Evolutionary conservation across 2,329 filamentous ascomycete species (phyloP).

Genomic region (Verruconis gallopava): DNA sequence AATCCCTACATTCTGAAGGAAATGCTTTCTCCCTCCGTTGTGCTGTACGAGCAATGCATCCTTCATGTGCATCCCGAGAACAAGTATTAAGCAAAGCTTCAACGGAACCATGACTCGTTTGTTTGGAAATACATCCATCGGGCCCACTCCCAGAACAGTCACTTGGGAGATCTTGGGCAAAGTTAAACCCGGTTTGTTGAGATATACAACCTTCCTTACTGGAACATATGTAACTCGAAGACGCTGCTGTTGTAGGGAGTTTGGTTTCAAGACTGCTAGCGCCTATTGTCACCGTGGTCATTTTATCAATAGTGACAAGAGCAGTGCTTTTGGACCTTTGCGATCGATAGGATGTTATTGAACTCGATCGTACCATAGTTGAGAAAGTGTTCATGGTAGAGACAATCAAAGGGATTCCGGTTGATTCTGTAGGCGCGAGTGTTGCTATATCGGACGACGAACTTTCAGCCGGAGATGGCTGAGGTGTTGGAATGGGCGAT

Average conservation of each 20-base stretch:
- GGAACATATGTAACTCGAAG: too few species aligned
- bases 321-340: not conserved
- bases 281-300: conserved; percentile 1
- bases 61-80: too few species aligned
- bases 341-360: not conserved
- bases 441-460: not conserved
- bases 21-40: too few species aligned
- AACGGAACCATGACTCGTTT: too few species aligned
- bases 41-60: too few species aligned
- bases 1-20: too few species aligned
- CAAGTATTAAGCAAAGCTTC: too few species aligned
- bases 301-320: conserved; percentile 3
- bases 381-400: not conserved
- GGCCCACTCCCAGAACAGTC: not conserved
- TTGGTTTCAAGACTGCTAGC: not conserved
- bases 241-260: too few species aligned
- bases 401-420: not conserved
- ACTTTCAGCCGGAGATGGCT: not conserved
- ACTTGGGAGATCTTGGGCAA: not conserved
- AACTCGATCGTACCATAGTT: not conserved
- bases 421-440: not conserved
- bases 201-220: too few species aligned
- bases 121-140: not conserved
- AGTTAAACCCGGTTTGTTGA: too few species aligned
- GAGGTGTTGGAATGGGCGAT: conserved; percentile 1